Evolutionary conservation across 129 eudicot genomes (phyloP).

Genomic region (Rutidosis leptorrhynchoides): DNA sequence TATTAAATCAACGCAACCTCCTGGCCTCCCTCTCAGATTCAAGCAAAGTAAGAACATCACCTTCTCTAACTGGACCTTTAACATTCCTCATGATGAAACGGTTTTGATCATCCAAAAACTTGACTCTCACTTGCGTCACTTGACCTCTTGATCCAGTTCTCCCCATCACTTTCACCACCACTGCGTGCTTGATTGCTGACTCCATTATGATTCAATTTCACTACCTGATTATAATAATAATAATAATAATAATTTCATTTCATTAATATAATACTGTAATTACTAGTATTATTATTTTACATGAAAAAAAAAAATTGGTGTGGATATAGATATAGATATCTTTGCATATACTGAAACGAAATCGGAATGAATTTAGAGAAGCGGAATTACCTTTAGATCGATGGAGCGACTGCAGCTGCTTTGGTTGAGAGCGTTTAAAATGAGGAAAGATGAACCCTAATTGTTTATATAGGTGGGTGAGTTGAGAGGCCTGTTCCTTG

Average conservation of each 20-base stretch:
- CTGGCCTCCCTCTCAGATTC: constrained; percentile 55
- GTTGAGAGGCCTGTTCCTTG: too few relatives aligned
- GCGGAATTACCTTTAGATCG: constrained; percentile 5
- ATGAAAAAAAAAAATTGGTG: not conserved
- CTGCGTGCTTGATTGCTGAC: constrained; percentile 41
- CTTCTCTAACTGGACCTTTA: constrained; percentile 46
- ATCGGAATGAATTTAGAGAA: not conserved
- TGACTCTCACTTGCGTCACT: constrained; percentile 43
- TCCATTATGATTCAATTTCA: constrained; percentile 27
- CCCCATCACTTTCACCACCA: constrained; percentile 49
- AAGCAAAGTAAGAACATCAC: constrained; percentile 48
- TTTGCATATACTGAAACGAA: not conserved
- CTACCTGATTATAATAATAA: not conserved
- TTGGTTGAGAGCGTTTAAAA: constrained; percentile 5
- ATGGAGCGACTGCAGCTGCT: constrained; percentile 20
- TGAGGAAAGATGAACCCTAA: constrained; percentile 12
- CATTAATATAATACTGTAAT: too few relatives aligned
- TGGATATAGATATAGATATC: not conserved
- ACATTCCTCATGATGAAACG: constrained; percentile 45
- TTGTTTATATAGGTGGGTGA: not conserved
- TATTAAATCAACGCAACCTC: constrained; percentile 41
- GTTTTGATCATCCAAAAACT: constrained; percentile 39
- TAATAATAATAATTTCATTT: too few relatives aligned
- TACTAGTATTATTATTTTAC: too few relatives aligned
- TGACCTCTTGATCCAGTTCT: constrained; percentile 51